Percentiles rank a stretch among this genome's conserved stretches.
phyloP scores from a whole-genome alignment of 2,329 filamentous ascomycete species.

The Cercospora zeae-maydis region DNA sequence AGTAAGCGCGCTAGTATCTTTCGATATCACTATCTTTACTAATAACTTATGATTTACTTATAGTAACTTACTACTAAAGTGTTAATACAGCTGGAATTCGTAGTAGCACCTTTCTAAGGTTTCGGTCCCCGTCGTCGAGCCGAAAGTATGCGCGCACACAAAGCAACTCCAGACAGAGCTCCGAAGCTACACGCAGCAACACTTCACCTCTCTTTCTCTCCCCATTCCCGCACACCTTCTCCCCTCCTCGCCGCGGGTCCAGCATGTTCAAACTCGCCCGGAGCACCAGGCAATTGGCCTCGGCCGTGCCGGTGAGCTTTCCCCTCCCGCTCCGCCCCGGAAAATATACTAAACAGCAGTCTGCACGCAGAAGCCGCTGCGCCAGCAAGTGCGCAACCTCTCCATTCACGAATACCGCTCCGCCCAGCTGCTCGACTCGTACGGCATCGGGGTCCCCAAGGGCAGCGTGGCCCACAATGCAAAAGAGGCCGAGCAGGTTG shows the following conservation, averaged over 20 bases:
- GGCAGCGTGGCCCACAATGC: slow-evolving; percentile 79
- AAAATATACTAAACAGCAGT: slow-evolving; percentile 26
- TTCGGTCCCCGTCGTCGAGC: no score
- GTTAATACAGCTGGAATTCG: no score
- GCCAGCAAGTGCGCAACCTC: slow-evolving; percentile 80
- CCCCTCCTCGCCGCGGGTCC: slow-evolving; percentile 4
- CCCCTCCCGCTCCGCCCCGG: not conserved
- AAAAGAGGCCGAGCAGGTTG: slow-evolving; percentile 85
- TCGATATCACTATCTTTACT: no score
- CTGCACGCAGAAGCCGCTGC: slow-evolving; percentile 48
- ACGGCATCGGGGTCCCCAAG: slow-evolving; percentile 89
- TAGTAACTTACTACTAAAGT: no score
- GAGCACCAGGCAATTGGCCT: slow-evolving; percentile 68
- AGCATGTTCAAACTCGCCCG: slow-evolving; percentile 84
- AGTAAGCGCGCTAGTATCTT: no score
- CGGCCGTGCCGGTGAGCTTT: slow-evolving; percentile 61
- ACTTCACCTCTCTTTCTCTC: slow-evolving; percentile 9
- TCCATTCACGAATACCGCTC: slow-evolving; percentile 99
- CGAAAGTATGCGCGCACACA: slow-evolving; percentile 2
- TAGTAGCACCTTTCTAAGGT: no score
- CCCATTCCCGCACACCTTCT: slow-evolving; percentile 1
- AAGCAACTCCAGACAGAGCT: slow-evolving; percentile 12
- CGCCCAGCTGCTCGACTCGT: slow-evolving; percentile 82
- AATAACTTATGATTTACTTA: no score
- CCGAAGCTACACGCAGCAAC: slow-evolving; percentile 15